Base-by-base conservation (phyloP, 1,284 basidiomycete genomes). In the Microbotryomycetes sp. region DNA sequence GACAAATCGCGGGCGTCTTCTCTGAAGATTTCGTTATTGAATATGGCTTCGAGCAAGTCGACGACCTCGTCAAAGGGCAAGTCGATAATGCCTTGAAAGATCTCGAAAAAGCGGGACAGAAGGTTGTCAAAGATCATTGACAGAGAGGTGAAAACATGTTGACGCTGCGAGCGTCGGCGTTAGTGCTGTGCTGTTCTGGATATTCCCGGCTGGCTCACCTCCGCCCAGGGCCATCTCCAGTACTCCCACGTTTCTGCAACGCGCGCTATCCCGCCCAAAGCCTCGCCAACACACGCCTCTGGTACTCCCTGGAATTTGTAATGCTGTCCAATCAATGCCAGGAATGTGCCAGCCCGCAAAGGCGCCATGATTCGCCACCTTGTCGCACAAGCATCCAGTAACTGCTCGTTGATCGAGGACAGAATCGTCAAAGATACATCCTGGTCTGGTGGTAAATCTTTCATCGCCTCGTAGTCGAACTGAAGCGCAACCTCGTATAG, bases 361-460 rank as follows among this genome's bases (percentile, higher is more conserved):
- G 87, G 79, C 56, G 87, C 82, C 7, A 86, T 82, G 59, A 98
- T 85, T 57, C 94, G 81, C 96, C 96, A 97, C 47, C 90, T 81
- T 59, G 86, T 72, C 1, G 91, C 91, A 70, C 91, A 93, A 72
- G 93, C 88, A 57, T 86, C 85, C 62, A 97, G 83, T 35, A 98
- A 78, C 59, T 89, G 86, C 49, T 89, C 80, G 73, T 97, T 91
- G 18, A 81, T 73, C 1, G 82, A 73, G 0, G 90, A 91, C n/a
- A 99, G 77, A 59, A 99, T 97, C 11, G 89, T 89, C 30, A 98
- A 78, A 1, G 91, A 91, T 3, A 99, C 94, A 76, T 98, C 92
- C 69, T 97, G 91, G 70, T 92, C 89, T 69, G 97, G 94, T 31
- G 91, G 87, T 35, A 97, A 85, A 50, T 87, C 85, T 61, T 88